These are phyloP conservation scores for Salix udensis DNA, from an alignment of 345 rosid species.

Conservation along the genomic window DNA sequence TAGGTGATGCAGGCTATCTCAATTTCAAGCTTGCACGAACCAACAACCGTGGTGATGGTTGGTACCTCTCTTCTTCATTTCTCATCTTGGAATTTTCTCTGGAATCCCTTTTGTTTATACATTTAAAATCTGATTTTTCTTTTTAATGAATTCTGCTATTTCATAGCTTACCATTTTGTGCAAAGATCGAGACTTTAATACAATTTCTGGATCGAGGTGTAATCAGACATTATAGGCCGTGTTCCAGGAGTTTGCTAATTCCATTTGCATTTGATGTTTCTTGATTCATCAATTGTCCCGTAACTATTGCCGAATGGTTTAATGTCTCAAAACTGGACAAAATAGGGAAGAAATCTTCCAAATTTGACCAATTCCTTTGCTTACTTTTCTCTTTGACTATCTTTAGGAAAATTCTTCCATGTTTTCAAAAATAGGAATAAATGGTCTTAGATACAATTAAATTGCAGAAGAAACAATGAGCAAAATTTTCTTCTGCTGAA, in stretches of 20 bases:
- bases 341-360: neutral
- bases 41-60: slow-evolving; percentile 96
- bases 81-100: neutral
- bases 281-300: neutral
- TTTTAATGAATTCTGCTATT: neutral
- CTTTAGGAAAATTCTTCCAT: neutral
- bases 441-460: neutral
- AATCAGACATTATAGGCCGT: neutral
- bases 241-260: neutral
- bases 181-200: neutral
- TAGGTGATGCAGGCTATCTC: slow-evolving; percentile 79
- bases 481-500: no score
- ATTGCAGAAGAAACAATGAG: neutral
- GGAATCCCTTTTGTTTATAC: neutral
- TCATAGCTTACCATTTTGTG: neutral
- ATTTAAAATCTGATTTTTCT: neutral
- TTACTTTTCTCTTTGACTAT: neutral
- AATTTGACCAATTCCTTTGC: neutral
- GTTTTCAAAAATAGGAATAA: neutral
- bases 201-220: neutral
- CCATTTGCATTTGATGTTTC: neutral
- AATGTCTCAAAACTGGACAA: neutral
- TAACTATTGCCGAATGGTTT: neutral
- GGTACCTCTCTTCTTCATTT: neutral
- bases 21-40: slow-evolving; percentile 80